These are phyloP conservation scores for Phlegmacium glaucopus DNA, from an alignment of 768 basidiomycete genomes.

Conservation along the genomic window DNA sequence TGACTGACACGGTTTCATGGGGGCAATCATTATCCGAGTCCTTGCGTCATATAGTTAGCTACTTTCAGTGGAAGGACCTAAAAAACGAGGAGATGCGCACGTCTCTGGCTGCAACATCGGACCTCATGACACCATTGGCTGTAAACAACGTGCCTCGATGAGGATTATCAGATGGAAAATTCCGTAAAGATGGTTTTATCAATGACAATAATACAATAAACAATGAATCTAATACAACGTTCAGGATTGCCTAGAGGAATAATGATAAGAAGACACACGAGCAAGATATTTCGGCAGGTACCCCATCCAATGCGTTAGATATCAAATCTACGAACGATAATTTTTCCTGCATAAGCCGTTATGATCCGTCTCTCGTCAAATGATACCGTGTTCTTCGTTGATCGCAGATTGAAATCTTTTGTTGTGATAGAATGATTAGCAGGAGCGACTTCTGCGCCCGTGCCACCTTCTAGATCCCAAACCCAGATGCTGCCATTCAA, in stretches of 20 bases:
- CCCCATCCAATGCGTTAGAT: conserved; percentile 28
- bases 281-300: conserved; percentile 3
- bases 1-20: conserved; percentile 12
- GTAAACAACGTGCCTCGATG: conserved; percentile 14
- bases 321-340: conserved; percentile 57
- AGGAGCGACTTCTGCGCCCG: conserved; percentile 40
- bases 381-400: conserved; percentile 43
- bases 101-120: conserved; percentile 6
- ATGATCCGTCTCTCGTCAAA: conserved; percentile 79
- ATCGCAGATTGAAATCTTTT: conserved; percentile 12
- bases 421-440: conserved; percentile 18
- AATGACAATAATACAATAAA: conserved; percentile 16
- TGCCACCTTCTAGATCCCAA: conserved; percentile 75
- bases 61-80: conserved; percentile 7
- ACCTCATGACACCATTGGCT: conserved; percentile 13
- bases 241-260: conserved; percentile 8
- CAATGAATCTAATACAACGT: conserved; percentile 9
- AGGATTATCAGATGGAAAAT: conserved; percentile 18
- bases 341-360: conserved; percentile 38
- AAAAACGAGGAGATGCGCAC: conserved; percentile 7
- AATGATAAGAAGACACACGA: conserved; percentile 12
- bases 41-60: conserved; percentile 13
- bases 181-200: conserved; percentile 18
- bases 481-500: conserved; percentile 76
- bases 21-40: conserved; percentile 5